These are phyloP conservation scores for thale cress (Arabidopsis thaliana) DNA, from an alignment of 345 rosid genomes.

Conservation along the genomic window DNA sequence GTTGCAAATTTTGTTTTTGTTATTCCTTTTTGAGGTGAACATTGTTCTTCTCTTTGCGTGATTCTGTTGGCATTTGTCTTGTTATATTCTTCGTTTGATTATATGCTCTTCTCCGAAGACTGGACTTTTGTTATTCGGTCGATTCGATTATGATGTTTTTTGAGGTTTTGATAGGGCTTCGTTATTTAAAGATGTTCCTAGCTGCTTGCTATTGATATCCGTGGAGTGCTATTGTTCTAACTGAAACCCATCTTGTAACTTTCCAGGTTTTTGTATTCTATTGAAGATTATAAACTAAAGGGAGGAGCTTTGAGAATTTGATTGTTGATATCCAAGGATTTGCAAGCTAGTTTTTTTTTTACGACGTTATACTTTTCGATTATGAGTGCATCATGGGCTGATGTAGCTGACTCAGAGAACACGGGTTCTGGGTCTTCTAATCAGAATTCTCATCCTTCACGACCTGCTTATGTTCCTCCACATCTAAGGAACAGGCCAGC, in stretches of 20 bases:
- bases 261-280: constrained; percentile 23
- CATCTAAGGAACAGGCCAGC: constrained; percentile 77
- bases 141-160: constrained; percentile 21
- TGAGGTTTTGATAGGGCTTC: constrained; percentile 13
- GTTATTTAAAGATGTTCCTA: constrained; percentile 16
- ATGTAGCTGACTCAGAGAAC: constrained; percentile 92
- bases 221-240: background rate
- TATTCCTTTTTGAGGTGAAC: constrained; percentile 19
- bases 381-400: constrained; percentile 96
- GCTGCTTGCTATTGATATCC: constrained; percentile 20
- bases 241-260: constrained; percentile 24
- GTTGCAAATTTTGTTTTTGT: background rate
- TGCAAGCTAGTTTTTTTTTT: constrained; percentile 27
- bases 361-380: constrained; percentile 27
- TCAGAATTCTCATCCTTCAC: constrained; percentile 48
- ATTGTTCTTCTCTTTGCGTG: constrained; percentile 42
- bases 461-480: constrained; percentile 80
- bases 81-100: constrained; percentile 27
- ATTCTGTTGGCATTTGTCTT: constrained; percentile 33
- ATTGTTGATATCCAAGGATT: constrained; percentile 13
- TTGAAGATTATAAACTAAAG: constrained; percentile 7
- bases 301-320: constrained; percentile 24
- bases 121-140: constrained; percentile 21
- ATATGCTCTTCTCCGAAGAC: constrained; percentile 35
- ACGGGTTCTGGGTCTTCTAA: constrained; percentile 53